These are phyloP conservation scores for Tulasnella sp. DNA, from an alignment of 768 basidiomycete genomes.

Conservation along the genomic window DNA sequence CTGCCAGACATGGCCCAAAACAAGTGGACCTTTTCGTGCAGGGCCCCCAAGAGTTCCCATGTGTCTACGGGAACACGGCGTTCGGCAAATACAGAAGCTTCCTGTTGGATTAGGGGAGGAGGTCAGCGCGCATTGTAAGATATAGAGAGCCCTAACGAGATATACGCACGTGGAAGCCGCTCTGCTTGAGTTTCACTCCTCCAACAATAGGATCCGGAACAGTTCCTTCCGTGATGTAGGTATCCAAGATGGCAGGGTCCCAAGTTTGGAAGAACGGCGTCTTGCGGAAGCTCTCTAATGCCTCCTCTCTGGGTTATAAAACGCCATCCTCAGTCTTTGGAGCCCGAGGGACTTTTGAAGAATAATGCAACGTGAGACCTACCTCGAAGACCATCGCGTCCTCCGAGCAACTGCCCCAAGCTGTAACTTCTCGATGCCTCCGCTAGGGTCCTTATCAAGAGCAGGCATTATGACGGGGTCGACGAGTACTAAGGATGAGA, in stretches of 20 bases:
- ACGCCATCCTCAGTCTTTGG: neutral
- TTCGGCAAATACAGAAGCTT: conserved; percentile 59
- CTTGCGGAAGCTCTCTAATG: conserved; percentile 45
- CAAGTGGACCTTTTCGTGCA: conserved; percentile 51
- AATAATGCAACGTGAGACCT: conserved; percentile 23
- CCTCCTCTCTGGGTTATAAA: conserved; percentile 51
- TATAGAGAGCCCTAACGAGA: neutral
- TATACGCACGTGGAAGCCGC: conserved; percentile 45
- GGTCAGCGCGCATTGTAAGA: neutral
- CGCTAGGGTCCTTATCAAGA: neutral
- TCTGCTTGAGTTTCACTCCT: conserved; percentile 59
- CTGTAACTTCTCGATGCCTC: conserved; percentile 26
- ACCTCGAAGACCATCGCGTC: conserved; percentile 61
- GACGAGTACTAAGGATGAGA: conserved; percentile 65
- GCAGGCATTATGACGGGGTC: conserved; percentile 65
- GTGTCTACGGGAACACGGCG: conserved; percentile 38
- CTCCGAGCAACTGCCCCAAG: conserved; percentile 55
- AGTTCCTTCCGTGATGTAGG: conserved; percentile 60
- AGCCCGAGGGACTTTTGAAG: neutral
- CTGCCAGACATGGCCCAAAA: conserved; percentile 55
- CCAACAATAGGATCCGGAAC: conserved; percentile 40
- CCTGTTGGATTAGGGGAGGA: conserved; percentile 35
- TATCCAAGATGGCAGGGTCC: conserved; percentile 57
- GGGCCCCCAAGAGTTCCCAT: conserved; percentile 36
- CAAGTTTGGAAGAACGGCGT: conserved; percentile 67